Conservation (phyloP, 1,139 yeast genomes). For the Yamadazyma conglobata region DNA sequence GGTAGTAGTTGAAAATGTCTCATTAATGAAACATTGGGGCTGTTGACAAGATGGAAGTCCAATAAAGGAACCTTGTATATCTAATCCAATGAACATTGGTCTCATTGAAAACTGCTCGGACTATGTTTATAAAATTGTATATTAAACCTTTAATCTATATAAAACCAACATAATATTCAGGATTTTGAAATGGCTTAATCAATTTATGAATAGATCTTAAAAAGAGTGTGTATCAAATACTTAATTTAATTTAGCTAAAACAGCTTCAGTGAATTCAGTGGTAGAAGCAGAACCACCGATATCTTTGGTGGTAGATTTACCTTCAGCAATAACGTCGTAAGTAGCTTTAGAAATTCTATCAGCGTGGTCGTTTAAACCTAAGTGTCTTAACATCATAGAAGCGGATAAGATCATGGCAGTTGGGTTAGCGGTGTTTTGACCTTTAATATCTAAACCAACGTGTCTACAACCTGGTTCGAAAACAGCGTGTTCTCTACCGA, state of each 20-base stretch:
- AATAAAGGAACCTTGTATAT: too few species aligned
- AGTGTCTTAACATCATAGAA: constrained; percentile 88
- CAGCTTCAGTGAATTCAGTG: constrained; percentile 88
- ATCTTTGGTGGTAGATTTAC: constrained; percentile 75
- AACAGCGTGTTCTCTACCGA: constrained; percentile 96
- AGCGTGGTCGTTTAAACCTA: constrained; percentile 82
- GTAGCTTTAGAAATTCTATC: constrained; percentile 86
- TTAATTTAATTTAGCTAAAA: constrained; percentile 58
- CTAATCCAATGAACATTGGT: too few species aligned
- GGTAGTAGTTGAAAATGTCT: too few species aligned
- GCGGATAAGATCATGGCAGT: constrained; percentile 95
- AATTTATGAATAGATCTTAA: too few species aligned
- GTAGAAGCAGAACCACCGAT: constrained; percentile 89
- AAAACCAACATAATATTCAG: too few species aligned
- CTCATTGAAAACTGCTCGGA: too few species aligned
- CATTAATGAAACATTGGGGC: too few species aligned
- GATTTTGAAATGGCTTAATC: too few species aligned
- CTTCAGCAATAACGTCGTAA: constrained; percentile 84
- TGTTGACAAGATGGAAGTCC: too few species aligned
- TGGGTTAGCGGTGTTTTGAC: constrained; percentile 95
- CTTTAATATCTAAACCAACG: constrained; percentile 95
- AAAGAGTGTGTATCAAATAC: too few species aligned
- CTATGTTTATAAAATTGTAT: too few species aligned
- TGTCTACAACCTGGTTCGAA: constrained; percentile 99
- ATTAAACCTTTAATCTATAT: too few species aligned